Evolutionary conservation across 345 rosid genomes (phyloP).

Genomic region (Dipteronia sinensis): DNA sequence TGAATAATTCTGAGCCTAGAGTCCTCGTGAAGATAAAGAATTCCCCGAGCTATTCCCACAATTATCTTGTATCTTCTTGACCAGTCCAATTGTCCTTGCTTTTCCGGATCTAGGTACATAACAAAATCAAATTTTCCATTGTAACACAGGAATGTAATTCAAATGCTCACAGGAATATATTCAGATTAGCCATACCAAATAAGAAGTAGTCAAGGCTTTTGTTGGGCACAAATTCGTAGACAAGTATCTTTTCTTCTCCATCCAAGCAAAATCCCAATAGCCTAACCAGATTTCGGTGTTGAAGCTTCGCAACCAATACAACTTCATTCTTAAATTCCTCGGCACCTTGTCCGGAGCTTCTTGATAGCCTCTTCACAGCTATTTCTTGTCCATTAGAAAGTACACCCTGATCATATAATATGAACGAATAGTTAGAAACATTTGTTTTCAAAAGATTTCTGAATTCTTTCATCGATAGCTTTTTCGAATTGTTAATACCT

Average conservation of each 20-base stretch:
- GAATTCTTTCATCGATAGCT: too few relatives aligned
- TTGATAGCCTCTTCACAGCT: conserved; percentile 55
- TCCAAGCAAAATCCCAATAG: conserved; percentile 48
- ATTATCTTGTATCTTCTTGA: conserved; percentile 44
- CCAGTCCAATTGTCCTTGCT: conserved; percentile 51
- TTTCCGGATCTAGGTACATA: conserved; percentile 36
- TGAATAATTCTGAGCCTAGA: conserved; percentile 63
- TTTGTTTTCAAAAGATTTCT: too few relatives aligned
- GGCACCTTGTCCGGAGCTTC: conserved; percentile 42
- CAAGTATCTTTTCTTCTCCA: conserved; percentile 45
- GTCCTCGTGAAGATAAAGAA: conserved; percentile 44
- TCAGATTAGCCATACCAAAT: conserved; percentile 27
- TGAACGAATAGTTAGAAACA: too few relatives aligned
- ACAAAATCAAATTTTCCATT: background rate
- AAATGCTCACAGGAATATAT: background rate
- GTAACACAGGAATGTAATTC: background rate
- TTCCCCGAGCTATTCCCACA: conserved; percentile 50
- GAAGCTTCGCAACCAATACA: conserved; percentile 42
- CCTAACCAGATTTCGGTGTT: conserved; percentile 54
- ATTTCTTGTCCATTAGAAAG: conserved; percentile 36
- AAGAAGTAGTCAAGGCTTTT: conserved; percentile 46
- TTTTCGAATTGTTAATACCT: too few relatives aligned
- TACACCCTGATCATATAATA: conserved; percentile 41
- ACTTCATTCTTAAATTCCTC: conserved; percentile 54
- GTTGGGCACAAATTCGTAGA: conserved; percentile 55